Conservation (phyloP, 2,329 filamentous ascomycete genomes). For the Aureobasidium sp. region DNA sequence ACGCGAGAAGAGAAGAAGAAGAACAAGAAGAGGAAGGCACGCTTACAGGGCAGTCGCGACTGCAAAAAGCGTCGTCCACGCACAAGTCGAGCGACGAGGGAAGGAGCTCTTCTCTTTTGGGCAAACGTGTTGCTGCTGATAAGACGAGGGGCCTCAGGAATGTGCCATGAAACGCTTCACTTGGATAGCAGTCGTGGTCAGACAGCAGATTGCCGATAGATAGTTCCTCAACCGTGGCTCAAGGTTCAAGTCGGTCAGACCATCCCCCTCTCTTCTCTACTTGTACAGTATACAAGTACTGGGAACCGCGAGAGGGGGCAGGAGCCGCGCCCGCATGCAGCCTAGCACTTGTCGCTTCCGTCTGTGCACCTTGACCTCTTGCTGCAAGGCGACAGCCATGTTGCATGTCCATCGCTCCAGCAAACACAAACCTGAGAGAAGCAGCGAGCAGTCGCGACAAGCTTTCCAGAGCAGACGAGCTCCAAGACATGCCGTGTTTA, state of each 20-base stretch:
- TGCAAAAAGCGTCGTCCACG: background rate
- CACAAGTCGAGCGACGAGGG: background rate
- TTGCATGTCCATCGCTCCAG: background rate
- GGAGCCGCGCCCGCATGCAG: background rate
- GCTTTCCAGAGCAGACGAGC: background rate
- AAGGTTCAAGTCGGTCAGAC: background rate
- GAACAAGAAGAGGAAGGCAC: background rate
- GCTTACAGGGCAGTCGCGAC: background rate
- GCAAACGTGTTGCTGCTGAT: background rate
- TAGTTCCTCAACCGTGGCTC: background rate
- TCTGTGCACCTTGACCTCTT: background rate
- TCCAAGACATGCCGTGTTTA: background rate
- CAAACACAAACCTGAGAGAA: background rate
- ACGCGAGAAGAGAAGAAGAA: background rate
- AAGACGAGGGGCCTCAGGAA: slow-evolving; percentile 5
- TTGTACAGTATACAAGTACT: background rate
- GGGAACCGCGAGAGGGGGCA: background rate
- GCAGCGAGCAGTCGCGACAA: background rate
- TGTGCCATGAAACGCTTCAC: background rate
- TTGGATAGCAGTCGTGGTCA: background rate
- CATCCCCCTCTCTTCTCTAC: background rate
- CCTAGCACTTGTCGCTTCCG: background rate
- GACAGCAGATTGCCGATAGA: background rate
- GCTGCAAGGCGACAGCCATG: background rate
- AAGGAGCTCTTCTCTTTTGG: background rate